Conservation (phyloP, 768 basidiomycete species). For the Trametes cubensis region DNA sequence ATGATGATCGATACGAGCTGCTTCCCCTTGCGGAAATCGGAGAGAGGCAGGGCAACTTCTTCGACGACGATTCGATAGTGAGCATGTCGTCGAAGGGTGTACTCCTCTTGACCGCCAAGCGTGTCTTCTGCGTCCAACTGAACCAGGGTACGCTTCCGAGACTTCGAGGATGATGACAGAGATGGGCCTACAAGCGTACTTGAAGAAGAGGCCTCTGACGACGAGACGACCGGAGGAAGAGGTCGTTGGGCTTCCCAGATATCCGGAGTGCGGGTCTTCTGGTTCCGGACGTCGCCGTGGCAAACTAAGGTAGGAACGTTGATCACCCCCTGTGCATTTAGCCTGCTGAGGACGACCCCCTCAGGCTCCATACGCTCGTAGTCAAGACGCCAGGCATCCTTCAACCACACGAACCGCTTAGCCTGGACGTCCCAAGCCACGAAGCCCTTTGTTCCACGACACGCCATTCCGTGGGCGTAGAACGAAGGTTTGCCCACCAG, state of each 20-base stretch:
- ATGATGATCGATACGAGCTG: not conserved
- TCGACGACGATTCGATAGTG: slow-evolving; percentile 15
- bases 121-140: not conserved
- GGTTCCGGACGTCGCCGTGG: not conserved
- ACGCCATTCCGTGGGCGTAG: not conserved
- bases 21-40: not conserved
- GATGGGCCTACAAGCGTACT: not conserved
- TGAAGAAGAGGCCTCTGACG: not conserved
- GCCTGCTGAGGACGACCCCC: not conserved
- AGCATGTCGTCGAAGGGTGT: slow-evolving; percentile 1
- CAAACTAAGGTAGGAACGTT: not conserved
- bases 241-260: not conserved
- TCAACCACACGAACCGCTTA: not conserved
- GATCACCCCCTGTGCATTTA: not conserved
- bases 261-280: not conserved
- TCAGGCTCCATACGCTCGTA: not conserved
- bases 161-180: not conserved
- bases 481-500: too few species aligned
- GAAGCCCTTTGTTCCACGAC: slow-evolving; percentile 16
- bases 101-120: not conserved
- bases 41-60: slow-evolving; percentile 10
- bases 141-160: not conserved
- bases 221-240: not conserved
- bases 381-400: not conserved
- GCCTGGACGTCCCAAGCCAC: slow-evolving; percentile 8